Evolutionary conservation across 2,329 filamentous ascomycete genomes (phyloP).

Genomic region (Verticillium tricorpus): DNA sequence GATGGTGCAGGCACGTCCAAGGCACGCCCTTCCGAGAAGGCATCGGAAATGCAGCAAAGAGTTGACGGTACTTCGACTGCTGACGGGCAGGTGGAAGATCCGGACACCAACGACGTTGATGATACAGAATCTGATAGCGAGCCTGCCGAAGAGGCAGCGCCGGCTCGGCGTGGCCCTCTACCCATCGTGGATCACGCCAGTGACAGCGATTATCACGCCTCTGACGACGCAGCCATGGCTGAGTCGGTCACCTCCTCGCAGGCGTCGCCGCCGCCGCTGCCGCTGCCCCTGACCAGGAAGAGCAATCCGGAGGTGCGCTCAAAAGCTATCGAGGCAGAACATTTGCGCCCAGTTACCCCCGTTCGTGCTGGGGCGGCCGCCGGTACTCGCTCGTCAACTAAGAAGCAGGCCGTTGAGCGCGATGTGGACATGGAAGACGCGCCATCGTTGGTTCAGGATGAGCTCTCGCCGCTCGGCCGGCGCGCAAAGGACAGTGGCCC

Average conservation of each 20-base stretch:
- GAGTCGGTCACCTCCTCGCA: not conserved
- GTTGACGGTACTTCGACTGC: not conserved
- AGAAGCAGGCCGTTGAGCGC: constrained; percentile 1
- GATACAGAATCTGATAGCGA: not conserved
- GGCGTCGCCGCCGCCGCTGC: not conserved
- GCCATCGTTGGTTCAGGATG: not conserved
- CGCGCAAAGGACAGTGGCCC: not conserved
- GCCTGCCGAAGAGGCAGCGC: not conserved
- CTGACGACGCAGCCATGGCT: constrained; percentile 8
- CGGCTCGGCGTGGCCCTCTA: not conserved
- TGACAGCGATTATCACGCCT: constrained; percentile 10
- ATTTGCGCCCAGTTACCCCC: not conserved
- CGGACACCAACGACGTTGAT: not conserved
- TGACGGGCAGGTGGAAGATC: not conserved
- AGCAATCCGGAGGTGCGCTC: constrained; percentile 12
- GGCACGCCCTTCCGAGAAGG: not conserved
- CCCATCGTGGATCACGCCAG: not conserved
- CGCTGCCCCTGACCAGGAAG: not conserved
- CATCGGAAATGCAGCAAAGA: not conserved
- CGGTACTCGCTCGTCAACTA: constrained; percentile 5
- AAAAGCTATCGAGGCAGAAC: not conserved
- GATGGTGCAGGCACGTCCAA: not conserved
- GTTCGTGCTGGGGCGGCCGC: constrained; percentile 5
- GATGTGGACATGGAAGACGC: constrained; percentile 5
- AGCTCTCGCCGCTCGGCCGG: not conserved